phyloP scores from a whole-genome alignment of 1,284 basidiomycete genomes.

The Tetrapyrgos nigripes region DNA sequence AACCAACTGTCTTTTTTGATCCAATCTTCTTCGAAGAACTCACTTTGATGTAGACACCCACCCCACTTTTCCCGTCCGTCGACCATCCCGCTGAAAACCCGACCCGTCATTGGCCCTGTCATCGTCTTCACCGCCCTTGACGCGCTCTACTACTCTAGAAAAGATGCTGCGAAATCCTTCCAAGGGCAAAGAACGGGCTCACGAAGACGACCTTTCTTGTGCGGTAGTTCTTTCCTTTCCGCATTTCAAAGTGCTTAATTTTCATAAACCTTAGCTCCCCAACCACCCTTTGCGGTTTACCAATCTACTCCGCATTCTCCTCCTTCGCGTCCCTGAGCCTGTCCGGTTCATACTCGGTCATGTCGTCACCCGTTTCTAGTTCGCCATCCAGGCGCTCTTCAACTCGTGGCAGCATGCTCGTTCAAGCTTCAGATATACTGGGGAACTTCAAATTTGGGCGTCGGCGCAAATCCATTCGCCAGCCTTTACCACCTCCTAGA shows the following conservation, averaged over 20 bases:
- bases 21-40: no score
- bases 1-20: no score
- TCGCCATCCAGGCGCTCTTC: conserved; percentile 4
- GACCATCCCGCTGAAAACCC: background rate
- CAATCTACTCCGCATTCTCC: background rate
- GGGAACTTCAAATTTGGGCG: conserved; percentile 49
- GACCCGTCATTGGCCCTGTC: background rate
- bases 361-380: background rate
- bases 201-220: conserved; percentile 1
- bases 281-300: background rate
- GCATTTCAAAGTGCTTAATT: background rate
- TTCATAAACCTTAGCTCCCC: background rate
- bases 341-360: background rate
- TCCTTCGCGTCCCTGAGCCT: background rate
- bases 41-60: no score
- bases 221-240: background rate
- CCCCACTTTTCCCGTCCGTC: background rate
- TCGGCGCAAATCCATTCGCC: conserved; percentile 47
- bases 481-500: conserved; percentile 40
- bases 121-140: background rate
- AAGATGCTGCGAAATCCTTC: background rate
- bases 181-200: conserved; percentile 11
- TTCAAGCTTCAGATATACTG: conserved; percentile 62
- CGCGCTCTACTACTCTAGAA: no score
- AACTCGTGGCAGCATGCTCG: conserved; percentile 55